Conservation (phyloP, 1,139 yeast species). For the Barnettozyma hawaiiensis region DNA sequence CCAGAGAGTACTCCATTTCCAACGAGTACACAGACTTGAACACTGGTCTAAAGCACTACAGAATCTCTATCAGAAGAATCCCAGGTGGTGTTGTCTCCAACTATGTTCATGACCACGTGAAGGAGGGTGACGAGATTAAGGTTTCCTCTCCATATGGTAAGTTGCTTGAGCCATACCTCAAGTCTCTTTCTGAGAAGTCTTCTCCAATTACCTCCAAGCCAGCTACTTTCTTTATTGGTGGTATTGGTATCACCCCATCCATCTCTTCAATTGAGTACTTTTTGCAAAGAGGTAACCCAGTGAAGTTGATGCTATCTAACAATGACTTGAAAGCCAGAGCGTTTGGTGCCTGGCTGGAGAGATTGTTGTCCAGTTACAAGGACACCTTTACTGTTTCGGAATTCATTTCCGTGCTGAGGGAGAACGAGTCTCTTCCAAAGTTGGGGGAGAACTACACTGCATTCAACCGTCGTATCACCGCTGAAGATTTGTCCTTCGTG, state of each 20-base stretch:
- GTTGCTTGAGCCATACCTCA: constrained; percentile 30
- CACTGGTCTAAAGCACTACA: constrained; percentile 31
- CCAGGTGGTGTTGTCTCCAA: constrained; percentile 51
- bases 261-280: constrained; percentile 21
- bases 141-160: constrained; percentile 61
- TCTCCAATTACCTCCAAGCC: constrained; percentile 28
- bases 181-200: constrained; percentile 19
- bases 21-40: constrained; percentile 27
- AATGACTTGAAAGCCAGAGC: constrained; percentile 10
- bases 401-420: constrained; percentile 11
- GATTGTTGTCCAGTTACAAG: constrained; percentile 11
- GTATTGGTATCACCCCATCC: constrained; percentile 63
- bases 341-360: constrained; percentile 15
- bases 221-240: constrained; percentile 49
- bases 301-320: constrained; percentile 18
- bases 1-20: constrained; percentile 52
- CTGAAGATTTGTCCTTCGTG: constrained; percentile 11
- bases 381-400: constrained; percentile 13
- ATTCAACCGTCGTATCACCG: constrained; percentile 9
- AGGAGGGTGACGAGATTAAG: constrained; percentile 44
- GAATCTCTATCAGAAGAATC: constrained; percentile 50
- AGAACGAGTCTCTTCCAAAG: constrained; percentile 1
- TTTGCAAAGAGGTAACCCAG: constrained; percentile 15
- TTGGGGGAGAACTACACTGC: constrained; percentile 6
- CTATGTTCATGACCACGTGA: constrained; percentile 43